Evolutionary conservation across 495 filamentous ascomycete genomes (phyloP).

Genomic region (Talaromyces adpressus): DNA sequence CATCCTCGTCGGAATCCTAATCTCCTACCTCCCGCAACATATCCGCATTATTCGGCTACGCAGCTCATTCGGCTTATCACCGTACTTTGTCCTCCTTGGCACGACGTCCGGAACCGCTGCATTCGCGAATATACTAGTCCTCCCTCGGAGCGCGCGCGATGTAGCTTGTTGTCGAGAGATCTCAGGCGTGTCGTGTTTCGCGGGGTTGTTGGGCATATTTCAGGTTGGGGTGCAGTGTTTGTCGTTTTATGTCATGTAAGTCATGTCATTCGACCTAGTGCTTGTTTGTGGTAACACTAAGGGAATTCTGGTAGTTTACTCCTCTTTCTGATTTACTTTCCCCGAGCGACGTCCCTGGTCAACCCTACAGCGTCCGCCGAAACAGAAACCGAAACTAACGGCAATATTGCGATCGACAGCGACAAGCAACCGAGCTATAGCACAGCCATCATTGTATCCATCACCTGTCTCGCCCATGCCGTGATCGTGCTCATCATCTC

Average conservation of each 20-base stretch:
- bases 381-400: constrained; percentile 14
- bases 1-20: constrained; percentile 81
- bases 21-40: constrained; percentile 95
- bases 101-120: constrained; percentile 79
- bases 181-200: constrained; percentile 73
- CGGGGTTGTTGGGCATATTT: constrained; percentile 76
- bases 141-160: constrained; percentile 69
- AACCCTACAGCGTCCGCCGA: constrained; percentile 20
- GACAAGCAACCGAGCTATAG: constrained; percentile 54
- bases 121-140: constrained; percentile 83
- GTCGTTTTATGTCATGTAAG: constrained; percentile 82
- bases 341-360: constrained; percentile 47
- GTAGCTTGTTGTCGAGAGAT: constrained; percentile 78
- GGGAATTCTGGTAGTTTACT: constrained; percentile 48
- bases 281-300: background rate
- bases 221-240: constrained; percentile 89
- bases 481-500: constrained; percentile 60
- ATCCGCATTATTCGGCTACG: constrained; percentile 77
- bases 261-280: background rate
- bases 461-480: constrained; percentile 63
- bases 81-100: constrained; percentile 87
- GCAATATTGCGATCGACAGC: constrained; percentile 13
- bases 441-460: constrained; percentile 66
- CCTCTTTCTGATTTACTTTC: constrained; percentile 83
- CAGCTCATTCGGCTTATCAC: constrained; percentile 92